These are phyloP conservation scores for Eutrema yunnanense DNA, from an alignment of 345 rosid genomes.

Conservation along the genomic window DNA sequence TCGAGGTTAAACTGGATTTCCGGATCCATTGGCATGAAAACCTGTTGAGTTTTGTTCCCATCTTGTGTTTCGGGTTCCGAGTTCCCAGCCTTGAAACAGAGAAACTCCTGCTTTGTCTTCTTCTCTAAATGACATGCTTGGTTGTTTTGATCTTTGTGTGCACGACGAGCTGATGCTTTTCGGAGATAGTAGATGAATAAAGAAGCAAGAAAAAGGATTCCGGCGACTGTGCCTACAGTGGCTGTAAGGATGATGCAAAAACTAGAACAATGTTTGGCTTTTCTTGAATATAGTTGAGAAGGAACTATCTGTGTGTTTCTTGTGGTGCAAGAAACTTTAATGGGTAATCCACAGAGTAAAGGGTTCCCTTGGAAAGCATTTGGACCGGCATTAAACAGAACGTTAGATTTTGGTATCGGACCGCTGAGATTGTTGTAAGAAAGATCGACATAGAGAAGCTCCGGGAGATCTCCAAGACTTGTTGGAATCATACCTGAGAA, in stretches of 20 bases:
- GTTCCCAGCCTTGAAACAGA: conserved; percentile 51
- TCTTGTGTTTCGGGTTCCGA: conserved; percentile 33
- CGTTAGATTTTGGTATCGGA: conserved; percentile 52
- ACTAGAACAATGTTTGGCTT: conserved; percentile 7
- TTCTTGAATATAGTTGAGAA: conserved; percentile 20
- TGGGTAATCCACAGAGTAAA: conserved; percentile 65
- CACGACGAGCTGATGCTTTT: conserved; percentile 29
- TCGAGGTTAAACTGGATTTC: conserved; percentile 66
- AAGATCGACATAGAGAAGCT: conserved; percentile 61
- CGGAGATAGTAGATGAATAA: conserved; percentile 42
- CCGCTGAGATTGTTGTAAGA: conserved; percentile 77
- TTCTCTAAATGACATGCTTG: conserved; percentile 29
- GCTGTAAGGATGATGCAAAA: conserved; percentile 14
- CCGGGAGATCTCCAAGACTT: conserved; percentile 63
- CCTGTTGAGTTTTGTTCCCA: conserved; percentile 50
- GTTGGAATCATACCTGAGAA: conserved; percentile 63
- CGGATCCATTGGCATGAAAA: conserved; percentile 58
- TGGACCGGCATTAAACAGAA: conserved; percentile 56
- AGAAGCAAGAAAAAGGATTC: conserved; percentile 48
- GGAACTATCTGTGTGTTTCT: conserved; percentile 10
- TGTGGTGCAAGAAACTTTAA: conserved; percentile 42
- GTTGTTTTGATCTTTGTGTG: conserved; percentile 12
- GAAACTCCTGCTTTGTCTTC: conserved; percentile 36
- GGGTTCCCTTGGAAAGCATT: conserved; percentile 74
- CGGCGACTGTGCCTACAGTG: conserved; percentile 15